Percentiles rank a stretch among this genome's conserved stretches.
Conservation (phyloP, 2,329 filamentous ascomycete species). For the Nothophoma quercina region DNA sequence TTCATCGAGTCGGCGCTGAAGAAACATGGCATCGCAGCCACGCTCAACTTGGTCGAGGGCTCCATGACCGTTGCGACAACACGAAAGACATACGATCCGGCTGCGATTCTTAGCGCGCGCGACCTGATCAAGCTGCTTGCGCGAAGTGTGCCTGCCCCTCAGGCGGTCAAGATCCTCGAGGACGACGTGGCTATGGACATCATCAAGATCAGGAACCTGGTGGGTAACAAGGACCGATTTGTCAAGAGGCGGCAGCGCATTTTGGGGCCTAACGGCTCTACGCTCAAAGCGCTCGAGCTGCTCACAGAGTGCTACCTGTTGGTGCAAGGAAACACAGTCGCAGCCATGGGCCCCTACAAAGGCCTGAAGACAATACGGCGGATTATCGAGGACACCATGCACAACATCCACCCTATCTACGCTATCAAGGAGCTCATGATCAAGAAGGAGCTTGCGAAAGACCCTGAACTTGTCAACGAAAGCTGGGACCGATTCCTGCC, state of each 20-base stretch:
- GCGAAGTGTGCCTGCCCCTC: constrained; percentile 82
- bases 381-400: constrained; percentile 91
- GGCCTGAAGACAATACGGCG: constrained; percentile 90
- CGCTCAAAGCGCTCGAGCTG: constrained; percentile 91
- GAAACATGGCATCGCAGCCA: constrained; percentile 87
- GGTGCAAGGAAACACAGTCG: constrained; percentile 95
- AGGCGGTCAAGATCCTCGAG: constrained; percentile 92
- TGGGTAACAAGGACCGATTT: constrained; percentile 93
- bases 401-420: constrained; percentile 88
- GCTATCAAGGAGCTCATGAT: constrained; percentile 97
- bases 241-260: constrained; percentile 94
- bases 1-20: constrained; percentile 86
- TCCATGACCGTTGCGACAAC: constrained; percentile 98
- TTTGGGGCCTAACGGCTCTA: constrained; percentile 88
- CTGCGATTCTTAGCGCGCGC: constrained; percentile 89
- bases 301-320: constrained; percentile 88
- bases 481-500: constrained; percentile 96
- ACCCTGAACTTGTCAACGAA: constrained; percentile 83
- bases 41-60: constrained; percentile 92
- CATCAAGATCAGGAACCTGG: constrained; percentile 91
- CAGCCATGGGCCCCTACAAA: constrained; percentile 87
- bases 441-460: constrained; percentile 88
- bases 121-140: constrained; percentile 94
- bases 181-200: constrained; percentile 93
- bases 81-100: constrained; percentile 88